Percentiles rank a stretch among this genome's conserved stretches.
These are phyloP conservation scores for Cardamine occulta DNA, from an alignment of 345 rosid species.

Conservation along the genomic window DNA sequence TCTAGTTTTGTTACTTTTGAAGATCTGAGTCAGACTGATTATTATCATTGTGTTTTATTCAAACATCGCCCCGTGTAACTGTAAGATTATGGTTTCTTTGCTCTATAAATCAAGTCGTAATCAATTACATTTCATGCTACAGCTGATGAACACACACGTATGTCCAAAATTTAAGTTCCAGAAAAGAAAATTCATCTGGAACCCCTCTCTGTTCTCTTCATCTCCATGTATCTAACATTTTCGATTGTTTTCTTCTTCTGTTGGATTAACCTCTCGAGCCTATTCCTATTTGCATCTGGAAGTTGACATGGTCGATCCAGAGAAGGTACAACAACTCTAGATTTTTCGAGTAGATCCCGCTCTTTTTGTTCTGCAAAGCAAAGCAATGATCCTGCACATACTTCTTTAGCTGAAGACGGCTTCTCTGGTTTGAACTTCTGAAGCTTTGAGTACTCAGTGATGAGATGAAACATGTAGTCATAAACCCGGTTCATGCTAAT, in stretches of 20 bases:
- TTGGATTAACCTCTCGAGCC: conserved; percentile 48
- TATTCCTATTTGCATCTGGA: conserved; percentile 39
- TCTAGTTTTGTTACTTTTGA: conserved; percentile 25
- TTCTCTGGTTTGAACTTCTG: conserved; percentile 69
- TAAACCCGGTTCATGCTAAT: conserved; percentile 70
- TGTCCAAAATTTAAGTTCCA: conserved; percentile 14
- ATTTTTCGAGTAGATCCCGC: conserved; percentile 55
- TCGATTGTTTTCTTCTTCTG: conserved; percentile 53
- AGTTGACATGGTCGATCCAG: conserved; percentile 70
- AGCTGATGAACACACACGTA: conserved; percentile 15
- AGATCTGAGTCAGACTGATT: conserved; percentile 6
- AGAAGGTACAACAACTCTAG: conserved; percentile 45
- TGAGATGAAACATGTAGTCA: conserved; percentile 89
- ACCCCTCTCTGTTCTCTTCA: conserved; percentile 24
- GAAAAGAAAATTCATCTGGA: conserved; percentile 13
- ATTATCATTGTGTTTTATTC: background rate
- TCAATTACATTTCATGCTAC: conserved; percentile 25
- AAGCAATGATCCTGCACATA: conserved; percentile 67
- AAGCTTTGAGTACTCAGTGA: conserved; percentile 76
- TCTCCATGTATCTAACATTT: conserved; percentile 54
- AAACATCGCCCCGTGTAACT: background rate
- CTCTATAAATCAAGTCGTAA: conserved; percentile 28
- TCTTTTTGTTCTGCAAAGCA: conserved; percentile 78
- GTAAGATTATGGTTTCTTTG: conserved; percentile 19
- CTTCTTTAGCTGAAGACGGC: conserved; percentile 70